Evolutionary conservation across 176 grass and related monocot species (phyloP), one percentile per base, ranked within the genome.

Genomic region (Juncus inflexus): DNA sequence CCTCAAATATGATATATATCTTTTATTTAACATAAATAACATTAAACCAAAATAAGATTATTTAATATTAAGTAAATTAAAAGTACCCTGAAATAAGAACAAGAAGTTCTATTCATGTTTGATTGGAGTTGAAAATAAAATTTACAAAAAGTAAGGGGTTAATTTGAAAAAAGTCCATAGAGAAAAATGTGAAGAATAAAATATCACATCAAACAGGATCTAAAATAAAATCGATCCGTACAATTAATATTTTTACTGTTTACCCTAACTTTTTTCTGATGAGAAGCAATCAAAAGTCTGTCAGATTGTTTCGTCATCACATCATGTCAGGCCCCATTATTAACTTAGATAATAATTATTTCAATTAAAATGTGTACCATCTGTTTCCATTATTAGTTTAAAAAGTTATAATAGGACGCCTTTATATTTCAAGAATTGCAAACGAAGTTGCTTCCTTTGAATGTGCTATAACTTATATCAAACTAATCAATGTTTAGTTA

Each of bases 321-420:
- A 69, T 40, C 50, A 39, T 15, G 53, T 52, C 43, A 47, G 53
- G 12, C 16, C 35, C 35, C 54, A 71, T 16, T 70, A 43, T 56
- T 69, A 55, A 54, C 39, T 12, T 58, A 4, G n/a, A 35, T 40
- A 14, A 55, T 56, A 3, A 69, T 69, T 69, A 56, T 60, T 59
- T 58, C 68, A 71, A 58, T 71, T 15, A 71, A 71, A 52, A 43
- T 6, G 7, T 71, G 68, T 71, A 56, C 68, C 58, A 60, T 71
- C 35, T 71, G n/a, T n/a, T 47, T 37, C 54, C 42, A 52, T 71
- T 45, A 45, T 45, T 47, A 6, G 4, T 47, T 47, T 1, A 47
- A 2, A 9, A 5, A 47, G 4, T 5, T 47, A n/a, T n/a, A n/a
- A n/a, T n/a, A n/a, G n/a, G n/a, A n/a, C n/a, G 1, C 4, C 43